Conservation (phyloP, 1,284 basidiomycete species). For the Puccinia polysora region DNA sequence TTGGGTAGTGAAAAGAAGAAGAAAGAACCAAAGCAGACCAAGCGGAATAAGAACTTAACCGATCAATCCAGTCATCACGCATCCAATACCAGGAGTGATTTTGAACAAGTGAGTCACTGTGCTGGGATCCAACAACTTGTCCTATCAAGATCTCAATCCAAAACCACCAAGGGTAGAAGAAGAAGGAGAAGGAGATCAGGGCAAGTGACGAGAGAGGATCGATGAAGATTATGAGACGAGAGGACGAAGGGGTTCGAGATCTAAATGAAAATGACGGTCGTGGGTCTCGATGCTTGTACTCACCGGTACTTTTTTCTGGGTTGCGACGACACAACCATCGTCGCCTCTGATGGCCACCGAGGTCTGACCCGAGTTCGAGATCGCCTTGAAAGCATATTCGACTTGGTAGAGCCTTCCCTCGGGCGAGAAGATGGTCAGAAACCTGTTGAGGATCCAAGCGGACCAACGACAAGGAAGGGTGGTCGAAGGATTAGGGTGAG, state of each 20-base stretch:
- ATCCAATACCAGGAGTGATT: conserved; percentile 93
- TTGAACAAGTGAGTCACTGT: conserved; percentile 95
- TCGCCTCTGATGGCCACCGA: conserved; percentile 87
- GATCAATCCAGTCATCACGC: conserved; percentile 92
- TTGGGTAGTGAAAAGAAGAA: not conserved
- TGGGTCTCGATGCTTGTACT: too few relatives aligned
- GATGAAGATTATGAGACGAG: too few relatives aligned
- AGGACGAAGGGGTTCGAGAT: too few relatives aligned
- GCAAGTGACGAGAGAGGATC: too few relatives aligned
- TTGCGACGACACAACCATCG: conserved; percentile 90
- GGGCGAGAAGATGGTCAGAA: conserved; percentile 57
- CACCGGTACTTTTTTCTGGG: conserved; percentile 97
- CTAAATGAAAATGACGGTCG: too few relatives aligned
- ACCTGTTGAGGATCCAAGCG: conserved; percentile 47
- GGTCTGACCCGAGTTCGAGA: conserved; percentile 91
- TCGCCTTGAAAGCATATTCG: conserved; percentile 99
- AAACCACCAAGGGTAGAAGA: too few relatives aligned
- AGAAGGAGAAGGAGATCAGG: too few relatives aligned
- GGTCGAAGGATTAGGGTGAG: not conserved
- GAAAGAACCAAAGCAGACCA: not conserved
- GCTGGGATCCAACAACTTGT: conserved; percentile 92
- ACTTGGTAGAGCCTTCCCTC: conserved; percentile 74
- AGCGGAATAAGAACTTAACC: too few relatives aligned
- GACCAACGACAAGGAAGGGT: not conserved
- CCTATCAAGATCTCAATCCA: conserved; percentile 65